phyloP scores from a whole-genome alignment of 768 basidiomycete genomes.

The Lactarius sp. region DNA sequence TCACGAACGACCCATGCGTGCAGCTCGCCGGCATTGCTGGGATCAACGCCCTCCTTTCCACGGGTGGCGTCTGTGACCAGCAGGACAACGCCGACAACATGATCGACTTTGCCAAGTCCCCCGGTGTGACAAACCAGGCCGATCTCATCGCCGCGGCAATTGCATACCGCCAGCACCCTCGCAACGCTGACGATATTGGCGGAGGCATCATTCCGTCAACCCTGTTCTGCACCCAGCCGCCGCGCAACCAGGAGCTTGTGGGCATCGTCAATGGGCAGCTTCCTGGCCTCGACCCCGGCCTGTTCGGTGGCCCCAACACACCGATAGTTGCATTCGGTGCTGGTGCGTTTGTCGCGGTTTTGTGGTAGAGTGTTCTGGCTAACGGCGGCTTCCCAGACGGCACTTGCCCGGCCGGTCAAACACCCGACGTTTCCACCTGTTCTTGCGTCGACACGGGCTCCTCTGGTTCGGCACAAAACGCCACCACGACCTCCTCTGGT shows the following conservation, averaged over 20 bases:
- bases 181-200: conserved; percentile 40
- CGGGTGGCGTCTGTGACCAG: conserved; percentile 45
- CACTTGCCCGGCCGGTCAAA: conserved; percentile 43
- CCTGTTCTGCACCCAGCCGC: conserved; percentile 51
- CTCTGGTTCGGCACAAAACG: not conserved
- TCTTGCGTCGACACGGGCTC: conserved; percentile 30
- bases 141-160: conserved; percentile 42
- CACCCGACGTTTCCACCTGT: conserved; percentile 40
- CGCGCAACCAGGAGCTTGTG: conserved; percentile 45
- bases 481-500: not conserved
- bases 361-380: not conserved
- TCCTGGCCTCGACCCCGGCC: conserved; percentile 45
- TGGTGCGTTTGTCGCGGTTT: conserved; percentile 31
- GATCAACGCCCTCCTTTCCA: conserved; percentile 42
- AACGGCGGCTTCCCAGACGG: conserved; percentile 32
- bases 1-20: conserved; percentile 40
- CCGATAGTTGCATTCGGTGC: conserved; percentile 45
- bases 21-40: conserved; percentile 38
- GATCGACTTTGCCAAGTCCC: conserved; percentile 46
- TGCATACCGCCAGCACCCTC: conserved; percentile 40
- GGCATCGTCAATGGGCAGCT: conserved; percentile 52
- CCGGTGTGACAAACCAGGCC: conserved; percentile 37
- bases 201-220: conserved; percentile 41
- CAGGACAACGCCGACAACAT: conserved; percentile 47
- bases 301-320: conserved; percentile 47